These are phyloP conservation scores for Sorghum bicolor DNA, from an alignment of 176 grass and related monocot genomes.

Conservation along the genomic window Sorghum_bicolor_NCBIv3 NC_012870.2:8774001-8774500, in stretches of 20 bases:
- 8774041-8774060: slow-evolving; percentile 29
- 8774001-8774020: neutral
- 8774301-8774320: neutral
- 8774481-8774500: neutral
- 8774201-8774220: neutral
- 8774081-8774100: neutral
- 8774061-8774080: slow-evolving; percentile 26
- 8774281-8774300: neutral
- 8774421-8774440: neutral
- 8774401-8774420: neutral
- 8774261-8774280: neutral
- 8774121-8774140: neutral
- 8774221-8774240: neutral
- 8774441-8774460: neutral
- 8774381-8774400: neutral
- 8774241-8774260: neutral
- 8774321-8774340: neutral
- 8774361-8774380: neutral
- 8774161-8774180: neutral
- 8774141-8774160: neutral
- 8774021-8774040: slow-evolving; percentile 1
- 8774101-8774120: slow-evolving; percentile 12
- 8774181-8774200: neutral
- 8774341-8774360: neutral
- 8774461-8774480: neutral